phyloP scores from a whole-genome alignment of 2,329 filamentous ascomycete genomes.

The Coniochaeta sp. region DNA sequence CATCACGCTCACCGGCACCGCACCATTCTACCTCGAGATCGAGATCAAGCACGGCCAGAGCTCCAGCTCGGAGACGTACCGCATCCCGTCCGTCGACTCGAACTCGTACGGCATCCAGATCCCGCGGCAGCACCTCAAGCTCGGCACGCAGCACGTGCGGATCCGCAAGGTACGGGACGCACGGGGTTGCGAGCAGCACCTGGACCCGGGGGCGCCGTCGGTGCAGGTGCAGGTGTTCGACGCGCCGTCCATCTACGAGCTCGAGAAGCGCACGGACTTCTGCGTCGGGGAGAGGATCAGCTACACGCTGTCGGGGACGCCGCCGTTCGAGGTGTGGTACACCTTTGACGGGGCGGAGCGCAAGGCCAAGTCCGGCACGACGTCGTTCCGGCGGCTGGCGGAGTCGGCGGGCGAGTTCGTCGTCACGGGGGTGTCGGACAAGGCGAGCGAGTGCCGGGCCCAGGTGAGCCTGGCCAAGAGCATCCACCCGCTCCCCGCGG shows the following conservation, averaged over 20 bases:
- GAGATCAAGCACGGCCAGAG: constrained; percentile 88
- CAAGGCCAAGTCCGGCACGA: constrained; percentile 71
- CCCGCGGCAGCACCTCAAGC: constrained; percentile 73
- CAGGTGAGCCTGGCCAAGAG: constrained; percentile 69
- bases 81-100: constrained; percentile 69
- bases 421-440: constrained; percentile 81
- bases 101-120: constrained; percentile 74
- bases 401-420: constrained; percentile 84
- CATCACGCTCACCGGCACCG: constrained; percentile 70
- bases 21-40: constrained; percentile 85
- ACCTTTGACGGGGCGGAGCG: constrained; percentile 72
- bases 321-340: constrained; percentile 91
- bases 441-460: constrained; percentile 80
- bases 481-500: constrained; percentile 88
- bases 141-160: constrained; percentile 82
- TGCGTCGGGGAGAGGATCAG: constrained; percentile 93
- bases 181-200: constrained; percentile 75
- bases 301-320: constrained; percentile 82
- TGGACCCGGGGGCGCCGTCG: constrained; percentile 61
- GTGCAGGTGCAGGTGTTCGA: constrained; percentile 92
- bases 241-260: constrained; percentile 79
- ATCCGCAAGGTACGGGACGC: constrained; percentile 87
- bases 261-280: constrained; percentile 80
- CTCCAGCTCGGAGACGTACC: constrained; percentile 70
- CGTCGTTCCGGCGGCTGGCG: constrained; percentile 86